Percentiles rank a stretch among this genome's conserved stretches.
Conservation (phyloP, 148 eudicot species). For the Amaranthus cruentus region DNA sequence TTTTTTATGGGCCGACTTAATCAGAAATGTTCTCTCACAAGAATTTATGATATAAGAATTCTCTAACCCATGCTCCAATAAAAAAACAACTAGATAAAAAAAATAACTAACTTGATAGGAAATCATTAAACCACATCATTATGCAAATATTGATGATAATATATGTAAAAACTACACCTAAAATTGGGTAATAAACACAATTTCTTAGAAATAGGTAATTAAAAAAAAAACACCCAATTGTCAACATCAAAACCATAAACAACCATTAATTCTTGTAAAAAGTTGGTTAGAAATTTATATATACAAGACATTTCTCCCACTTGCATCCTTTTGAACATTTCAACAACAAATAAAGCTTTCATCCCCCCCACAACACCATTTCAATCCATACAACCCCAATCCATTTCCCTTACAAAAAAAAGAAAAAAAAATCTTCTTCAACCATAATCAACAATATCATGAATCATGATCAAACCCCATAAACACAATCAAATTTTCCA, state of each 20-base stretch:
- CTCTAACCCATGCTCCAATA: too few species aligned
- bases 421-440: not conserved
- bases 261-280: not conserved
- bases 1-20: too few species aligned
- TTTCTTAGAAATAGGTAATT: not conserved
- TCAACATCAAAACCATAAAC: not conserved
- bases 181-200: not conserved
- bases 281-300: not conserved
- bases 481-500: not conserved
- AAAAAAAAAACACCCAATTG: conserved; percentile 5
- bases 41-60: too few species aligned
- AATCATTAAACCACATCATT: too few species aligned
- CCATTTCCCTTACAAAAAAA: not conserved
- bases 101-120: too few species aligned
- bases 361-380: not conserved
- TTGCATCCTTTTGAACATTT: conserved; percentile 25
- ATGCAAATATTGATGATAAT: not conserved
- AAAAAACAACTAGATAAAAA: too few species aligned
- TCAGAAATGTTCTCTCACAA: too few species aligned
- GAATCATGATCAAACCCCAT: not conserved
- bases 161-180: not conserved
- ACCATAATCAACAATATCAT: not conserved
- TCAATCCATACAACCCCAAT: not conserved
- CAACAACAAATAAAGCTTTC: conserved; percentile 1
- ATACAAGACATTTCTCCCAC: conserved; percentile 15